Conservation (phyloP, 345 rosid genomes). For the Abelmoschus esculentus region DNA sequence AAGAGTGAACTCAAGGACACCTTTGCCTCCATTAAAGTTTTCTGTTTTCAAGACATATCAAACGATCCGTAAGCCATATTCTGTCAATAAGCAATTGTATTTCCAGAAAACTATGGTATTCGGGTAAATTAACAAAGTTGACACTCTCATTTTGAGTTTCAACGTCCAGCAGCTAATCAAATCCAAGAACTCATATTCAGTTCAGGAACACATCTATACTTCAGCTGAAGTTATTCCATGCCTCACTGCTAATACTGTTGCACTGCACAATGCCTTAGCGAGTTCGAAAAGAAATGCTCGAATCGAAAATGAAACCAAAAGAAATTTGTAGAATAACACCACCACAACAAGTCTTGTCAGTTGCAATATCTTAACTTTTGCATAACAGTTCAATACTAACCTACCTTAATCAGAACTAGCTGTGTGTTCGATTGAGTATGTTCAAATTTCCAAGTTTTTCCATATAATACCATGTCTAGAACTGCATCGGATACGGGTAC, state of each 20-base stretch:
- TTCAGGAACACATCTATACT: neutral
- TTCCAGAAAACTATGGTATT: neutral
- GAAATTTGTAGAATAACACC: neutral
- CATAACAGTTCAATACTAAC: too few relatives aligned
- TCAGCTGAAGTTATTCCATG: neutral
- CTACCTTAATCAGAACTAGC: too few relatives aligned
- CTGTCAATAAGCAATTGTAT: neutral
- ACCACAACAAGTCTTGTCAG: neutral
- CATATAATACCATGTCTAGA: too few relatives aligned
- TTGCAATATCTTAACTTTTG: too few relatives aligned
- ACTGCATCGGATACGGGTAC: too few relatives aligned
- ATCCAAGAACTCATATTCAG: conserved; percentile 1
- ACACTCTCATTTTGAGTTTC: neutral
- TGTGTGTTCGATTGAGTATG: neutral
- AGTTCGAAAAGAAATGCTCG: neutral
- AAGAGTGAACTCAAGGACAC: neutral
- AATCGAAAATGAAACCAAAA: neutral
- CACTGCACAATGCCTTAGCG: neutral
- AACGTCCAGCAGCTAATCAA: neutral
- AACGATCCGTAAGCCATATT: neutral
- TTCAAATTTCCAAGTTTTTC: neutral
- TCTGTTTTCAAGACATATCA: neutral
- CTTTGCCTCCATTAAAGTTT: neutral
- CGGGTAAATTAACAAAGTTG: neutral
- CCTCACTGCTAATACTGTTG: neutral